Percentiles rank a stretch among this genome's conserved stretches.
Evolutionary conservation across 1,284 basidiomycete species (phyloP).

Genomic region (Fomitiporia mediterranea): DNA sequence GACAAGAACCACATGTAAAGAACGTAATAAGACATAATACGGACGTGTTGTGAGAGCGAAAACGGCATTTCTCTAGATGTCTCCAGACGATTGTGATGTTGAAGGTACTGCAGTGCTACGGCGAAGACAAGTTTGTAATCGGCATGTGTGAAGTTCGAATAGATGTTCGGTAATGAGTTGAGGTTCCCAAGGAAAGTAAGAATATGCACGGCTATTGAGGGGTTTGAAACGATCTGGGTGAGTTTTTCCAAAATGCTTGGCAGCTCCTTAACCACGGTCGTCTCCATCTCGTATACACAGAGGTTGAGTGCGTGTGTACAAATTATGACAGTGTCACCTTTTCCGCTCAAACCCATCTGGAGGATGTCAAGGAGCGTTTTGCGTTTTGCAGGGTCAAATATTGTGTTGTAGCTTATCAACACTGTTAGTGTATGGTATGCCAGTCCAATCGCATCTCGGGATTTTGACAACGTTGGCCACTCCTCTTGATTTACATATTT

Average conservation of each 20-base stretch:
- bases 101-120: slow-evolving; percentile 92
- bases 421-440: slow-evolving; percentile 88
- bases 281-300: slow-evolving; percentile 84
- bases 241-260: slow-evolving; percentile 84
- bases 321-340: slow-evolving; percentile 81
- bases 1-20: slow-evolving; percentile 97
- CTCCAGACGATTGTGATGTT: slow-evolving; percentile 79
- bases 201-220: slow-evolving; percentile 93
- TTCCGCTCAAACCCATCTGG: slow-evolving; percentile 74
- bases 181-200: slow-evolving; percentile 89
- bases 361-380: slow-evolving; percentile 84
- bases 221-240: slow-evolving; percentile 92
- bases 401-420: slow-evolving; percentile 82
- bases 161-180: slow-evolving; percentile 74
- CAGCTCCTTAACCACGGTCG: slow-evolving; percentile 79
- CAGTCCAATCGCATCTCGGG: slow-evolving; percentile 83
- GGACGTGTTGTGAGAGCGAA: slow-evolving; percentile 93
- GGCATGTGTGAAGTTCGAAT: slow-evolving; percentile 89
- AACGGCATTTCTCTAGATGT: slow-evolving; percentile 64
- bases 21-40: slow-evolving; percentile 89
- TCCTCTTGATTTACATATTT: slow-evolving; percentile 46
- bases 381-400: slow-evolving; percentile 67
- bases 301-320: slow-evolving; percentile 90
- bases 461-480: slow-evolving; percentile 62
- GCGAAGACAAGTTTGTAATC: slow-evolving; percentile 96